Conservation (phyloP, 148 eudicot genomes). For the Pharnaceum exiguum region DNA sequence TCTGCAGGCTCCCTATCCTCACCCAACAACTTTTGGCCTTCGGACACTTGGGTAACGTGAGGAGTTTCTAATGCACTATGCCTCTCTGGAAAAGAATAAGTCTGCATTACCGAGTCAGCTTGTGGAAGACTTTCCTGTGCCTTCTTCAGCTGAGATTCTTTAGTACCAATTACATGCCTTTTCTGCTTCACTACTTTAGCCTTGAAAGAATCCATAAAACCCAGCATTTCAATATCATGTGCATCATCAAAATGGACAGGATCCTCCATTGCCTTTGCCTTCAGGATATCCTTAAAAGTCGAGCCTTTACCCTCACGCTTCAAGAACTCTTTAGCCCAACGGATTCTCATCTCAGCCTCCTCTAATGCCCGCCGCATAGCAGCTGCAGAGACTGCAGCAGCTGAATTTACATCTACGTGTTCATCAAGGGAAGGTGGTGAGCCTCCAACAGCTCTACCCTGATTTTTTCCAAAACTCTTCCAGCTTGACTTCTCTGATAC, state of each 20-base stretch:
- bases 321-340: slow-evolving; percentile 67
- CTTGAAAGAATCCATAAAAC: too few relatives aligned
- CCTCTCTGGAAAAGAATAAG: slow-evolving; percentile 22
- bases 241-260: background rate
- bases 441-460: slow-evolving; percentile 28
- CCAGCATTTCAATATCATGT: too few relatives aligned
- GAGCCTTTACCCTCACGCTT: slow-evolving; percentile 52
- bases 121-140: slow-evolving; percentile 18
- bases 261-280: slow-evolving; percentile 29
- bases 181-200: slow-evolving; percentile 29
- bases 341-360: slow-evolving; percentile 79
- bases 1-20: slow-evolving; percentile 16
- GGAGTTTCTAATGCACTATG: slow-evolving; percentile 25
- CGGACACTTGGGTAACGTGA: slow-evolving; percentile 18
- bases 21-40: slow-evolving; percentile 15
- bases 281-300: slow-evolving; percentile 42
- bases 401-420: slow-evolving; percentile 74
- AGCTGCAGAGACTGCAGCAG: slow-evolving; percentile 72
- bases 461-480: slow-evolving; percentile 31
- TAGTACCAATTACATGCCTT: slow-evolving; percentile 24
- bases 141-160: slow-evolving; percentile 24
- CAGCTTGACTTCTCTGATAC: slow-evolving; percentile 31
- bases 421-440: slow-evolving; percentile 54
- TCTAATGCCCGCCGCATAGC: slow-evolving; percentile 76
- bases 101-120: slow-evolving; percentile 20